These are phyloP conservation scores for Persicaria maculosa DNA, from an alignment of 148 eudicot genomes.

Conservation along the genomic window DNA sequence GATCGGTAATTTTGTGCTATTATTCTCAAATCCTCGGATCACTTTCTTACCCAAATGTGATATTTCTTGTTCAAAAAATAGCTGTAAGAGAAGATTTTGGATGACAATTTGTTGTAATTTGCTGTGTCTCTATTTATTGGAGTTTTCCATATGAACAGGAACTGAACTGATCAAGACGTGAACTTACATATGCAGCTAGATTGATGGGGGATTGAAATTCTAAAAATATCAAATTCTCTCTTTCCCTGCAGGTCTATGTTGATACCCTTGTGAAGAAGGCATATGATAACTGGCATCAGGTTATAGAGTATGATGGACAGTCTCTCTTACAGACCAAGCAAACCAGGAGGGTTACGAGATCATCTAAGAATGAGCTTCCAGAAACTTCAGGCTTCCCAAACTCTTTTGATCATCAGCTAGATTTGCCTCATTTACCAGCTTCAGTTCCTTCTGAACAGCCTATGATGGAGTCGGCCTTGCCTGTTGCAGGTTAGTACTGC, in stretches of 20 bases:
- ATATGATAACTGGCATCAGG: constrained; percentile 90
- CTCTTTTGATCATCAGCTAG: constrained; percentile 42
- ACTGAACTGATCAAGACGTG: constrained; percentile 1
- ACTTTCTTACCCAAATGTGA: not conserved
- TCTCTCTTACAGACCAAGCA: constrained; percentile 65
- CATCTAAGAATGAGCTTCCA: constrained; percentile 41
- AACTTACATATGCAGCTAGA: not conserved
- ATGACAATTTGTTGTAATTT: not conserved
- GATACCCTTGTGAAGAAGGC: constrained; percentile 85
- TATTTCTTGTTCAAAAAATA: not conserved
- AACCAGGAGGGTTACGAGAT: constrained; percentile 33
- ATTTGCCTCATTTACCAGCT: constrained; percentile 40
- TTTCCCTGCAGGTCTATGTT: constrained; percentile 53
- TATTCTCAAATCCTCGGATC: not conserved
- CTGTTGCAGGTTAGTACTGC: constrained; percentile 40
- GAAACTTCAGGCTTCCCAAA: constrained; percentile 40
- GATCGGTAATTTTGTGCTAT: not conserved
- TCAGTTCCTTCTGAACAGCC: constrained; percentile 41
- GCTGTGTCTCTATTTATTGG: not conserved
- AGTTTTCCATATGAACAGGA: not conserved
- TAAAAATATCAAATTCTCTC: not conserved
- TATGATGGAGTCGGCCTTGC: constrained; percentile 34
- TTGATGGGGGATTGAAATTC: not conserved
- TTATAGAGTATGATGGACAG: constrained; percentile 88
- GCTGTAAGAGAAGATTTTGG: not conserved